Evolutionary conservation across 2,329 filamentous ascomycete genomes (phyloP), one percentile per base, ranked within the genome.

Genomic region (Alternaria burnsii): DNA sequence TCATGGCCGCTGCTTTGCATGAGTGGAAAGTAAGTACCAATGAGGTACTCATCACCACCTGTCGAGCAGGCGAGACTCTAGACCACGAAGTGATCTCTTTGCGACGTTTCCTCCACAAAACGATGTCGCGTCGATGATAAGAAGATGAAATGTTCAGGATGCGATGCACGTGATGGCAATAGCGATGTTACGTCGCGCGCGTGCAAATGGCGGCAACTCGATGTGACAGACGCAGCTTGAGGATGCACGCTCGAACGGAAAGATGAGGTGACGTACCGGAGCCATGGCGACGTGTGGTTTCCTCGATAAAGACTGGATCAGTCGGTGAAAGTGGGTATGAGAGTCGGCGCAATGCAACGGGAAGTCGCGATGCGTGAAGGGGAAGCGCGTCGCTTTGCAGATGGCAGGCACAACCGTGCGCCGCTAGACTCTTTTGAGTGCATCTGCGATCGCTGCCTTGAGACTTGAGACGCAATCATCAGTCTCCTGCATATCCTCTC

Each of bases 341-440:
- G 52, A 62, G 67, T 62, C 62, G 63, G 62, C 66, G 67, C 62
- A 59, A 58, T 63, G 65, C 60, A 56, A 55, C 68, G 67, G 71
- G 71, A 70, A 71, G 72, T 73, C 66, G 71, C 72, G 68, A 63
- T 70, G 75, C 61, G 67, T 73, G 70, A 71, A 70, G 65, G 56
- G 68, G 61, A 75, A 66, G 71, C 75, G 75, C 74, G 75, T 70
- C 61, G 47, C 52, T 55, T 63, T 69, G 68, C 66, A 67, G 68
- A 65, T 63, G 63, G 69, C 59, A 68, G 69, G 65, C 63, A 65
- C 63, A 63, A 66, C 65, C 56, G 64, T 69, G 70, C 70, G 62
- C 64, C 50, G 30, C 63, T 57, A 66, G 38, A 52, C 59, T 54
- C 20, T 18, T 58, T 64, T 52, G 26, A 52, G 58, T 28, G 14